phyloP scores from a whole-genome alignment of 371 early-diverging fungal genomes.

The Funneliformis caledonium region DNA sequence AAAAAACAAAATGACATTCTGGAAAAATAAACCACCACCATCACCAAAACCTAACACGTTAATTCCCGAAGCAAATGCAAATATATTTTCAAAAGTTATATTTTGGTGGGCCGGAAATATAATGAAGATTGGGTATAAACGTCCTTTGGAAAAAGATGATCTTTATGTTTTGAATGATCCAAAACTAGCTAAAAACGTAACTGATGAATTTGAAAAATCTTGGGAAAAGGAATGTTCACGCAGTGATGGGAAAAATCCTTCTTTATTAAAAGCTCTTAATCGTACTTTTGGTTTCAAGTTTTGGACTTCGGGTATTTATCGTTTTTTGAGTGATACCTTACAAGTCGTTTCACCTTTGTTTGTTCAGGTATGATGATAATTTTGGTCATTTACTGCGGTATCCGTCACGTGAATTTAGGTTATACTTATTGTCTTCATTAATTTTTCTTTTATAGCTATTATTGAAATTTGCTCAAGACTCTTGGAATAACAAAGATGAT shows the following conservation, averaged over 20 bases:
- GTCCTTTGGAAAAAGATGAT: conserved; percentile 53
- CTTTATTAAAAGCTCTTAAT: conserved; percentile 42
- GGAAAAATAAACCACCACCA: background rate
- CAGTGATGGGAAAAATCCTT: conserved; percentile 38
- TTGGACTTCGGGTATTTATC: conserved; percentile 40
- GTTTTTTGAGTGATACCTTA: conserved; percentile 43
- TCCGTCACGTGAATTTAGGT: background rate
- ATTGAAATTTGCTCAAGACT: background rate
- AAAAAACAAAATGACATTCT: background rate
- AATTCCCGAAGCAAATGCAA: conserved; percentile 47
- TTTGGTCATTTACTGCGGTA: conserved; percentile 43
- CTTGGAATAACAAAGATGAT: background rate
- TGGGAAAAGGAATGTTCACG: conserved; percentile 45
- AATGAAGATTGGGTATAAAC: conserved; percentile 48
- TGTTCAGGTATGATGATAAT: conserved; percentile 24
- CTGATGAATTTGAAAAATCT: conserved; percentile 42
- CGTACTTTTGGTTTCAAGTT: conserved; percentile 44
- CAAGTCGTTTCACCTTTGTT: conserved; percentile 30
- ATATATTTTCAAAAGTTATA: conserved; percentile 45
- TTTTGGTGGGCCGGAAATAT: conserved; percentile 50
- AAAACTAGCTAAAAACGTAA: conserved; percentile 43
- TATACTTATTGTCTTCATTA: background rate
- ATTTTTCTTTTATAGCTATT: background rate
- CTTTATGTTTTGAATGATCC: conserved; percentile 47
- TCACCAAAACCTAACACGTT: conserved; percentile 5